Evolutionary conservation across 2,329 filamentous ascomycete genomes (phyloP).

Genomic region (Raffaelea albimanens): DNA sequence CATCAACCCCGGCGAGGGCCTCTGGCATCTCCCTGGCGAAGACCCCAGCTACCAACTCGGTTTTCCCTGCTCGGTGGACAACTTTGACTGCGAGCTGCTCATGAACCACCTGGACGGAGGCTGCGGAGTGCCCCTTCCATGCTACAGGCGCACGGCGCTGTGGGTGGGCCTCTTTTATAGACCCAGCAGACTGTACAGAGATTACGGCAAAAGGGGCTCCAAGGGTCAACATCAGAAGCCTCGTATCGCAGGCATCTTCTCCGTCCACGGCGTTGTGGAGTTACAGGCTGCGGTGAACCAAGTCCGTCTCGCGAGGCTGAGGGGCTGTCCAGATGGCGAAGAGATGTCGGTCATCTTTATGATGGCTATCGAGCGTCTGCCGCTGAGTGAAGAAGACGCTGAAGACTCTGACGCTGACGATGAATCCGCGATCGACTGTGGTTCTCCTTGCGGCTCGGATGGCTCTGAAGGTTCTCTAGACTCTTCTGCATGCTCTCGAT

Average conservation of each 20-base stretch:
- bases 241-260: not conserved
- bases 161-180: conserved; percentile 2
- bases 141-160: conserved; percentile 5
- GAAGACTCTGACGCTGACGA: too few relatives aligned
- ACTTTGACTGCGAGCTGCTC: conserved; percentile 11
- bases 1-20: too few relatives aligned
- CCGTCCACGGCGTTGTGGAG: conserved; percentile 1
- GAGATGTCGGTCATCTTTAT: conserved; percentile 8
- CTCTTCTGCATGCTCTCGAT: too few relatives aligned
- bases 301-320: not conserved
- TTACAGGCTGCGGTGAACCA: conserved; percentile 3
- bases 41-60: not conserved
- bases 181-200: not conserved
- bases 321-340: not conserved
- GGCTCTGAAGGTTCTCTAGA: too few relatives aligned
- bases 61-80: conserved; percentile 11
- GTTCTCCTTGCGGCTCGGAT: too few relatives aligned
- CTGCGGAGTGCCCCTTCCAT: conserved; percentile 1
- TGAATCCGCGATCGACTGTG: too few relatives aligned
- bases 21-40: not conserved
- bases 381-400: not conserved
- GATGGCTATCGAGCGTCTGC: conserved; percentile 2
- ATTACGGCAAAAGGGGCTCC: not conserved
- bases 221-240: too few relatives aligned
- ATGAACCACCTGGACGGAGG: conserved; percentile 6